Evolutionary conservation across 495 filamentous ascomycete species (phyloP).

Genomic region (Penicillium longicatenatum): DNA sequence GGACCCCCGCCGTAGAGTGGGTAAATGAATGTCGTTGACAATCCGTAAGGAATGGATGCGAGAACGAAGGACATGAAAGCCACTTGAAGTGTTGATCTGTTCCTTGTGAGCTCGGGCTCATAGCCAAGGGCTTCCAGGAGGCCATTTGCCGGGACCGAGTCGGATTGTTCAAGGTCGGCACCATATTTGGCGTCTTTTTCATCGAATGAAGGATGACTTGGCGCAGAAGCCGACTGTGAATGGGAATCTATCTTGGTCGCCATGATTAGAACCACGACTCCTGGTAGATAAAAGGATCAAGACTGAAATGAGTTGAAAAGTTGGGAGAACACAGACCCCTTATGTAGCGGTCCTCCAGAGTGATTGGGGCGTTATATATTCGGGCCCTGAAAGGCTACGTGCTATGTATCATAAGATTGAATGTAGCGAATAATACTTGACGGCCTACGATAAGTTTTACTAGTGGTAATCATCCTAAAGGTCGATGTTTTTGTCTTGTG

Average conservation of each 20-base stretch:
- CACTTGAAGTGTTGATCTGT: slow-evolving; percentile 45
- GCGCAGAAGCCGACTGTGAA: not conserved
- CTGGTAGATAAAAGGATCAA: not conserved
- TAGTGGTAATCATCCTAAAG: not conserved
- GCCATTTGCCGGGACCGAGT: slow-evolving; percentile 22
- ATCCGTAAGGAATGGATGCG: slow-evolving; percentile 58
- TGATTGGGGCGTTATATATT: not conserved
- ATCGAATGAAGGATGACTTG: not conserved
- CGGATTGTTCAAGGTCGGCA: slow-evolving; percentile 12
- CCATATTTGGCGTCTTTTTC: slow-evolving; percentile 1
- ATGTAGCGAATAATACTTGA: not conserved
- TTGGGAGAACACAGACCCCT: not conserved
- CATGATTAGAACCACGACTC: not conserved
- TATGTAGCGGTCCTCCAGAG: not conserved
- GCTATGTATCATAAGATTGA: not conserved
- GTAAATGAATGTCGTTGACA: slow-evolving; percentile 64
- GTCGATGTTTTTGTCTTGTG: not conserved
- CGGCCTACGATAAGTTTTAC: not conserved
- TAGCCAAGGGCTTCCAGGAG: slow-evolving; percentile 49
- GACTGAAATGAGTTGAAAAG: not conserved
- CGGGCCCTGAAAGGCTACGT: not conserved
- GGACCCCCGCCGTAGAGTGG: slow-evolving; percentile 60
- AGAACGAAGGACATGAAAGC: slow-evolving; percentile 45
- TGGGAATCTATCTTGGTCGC: not conserved
- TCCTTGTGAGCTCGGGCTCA: slow-evolving; percentile 54